Base-by-base conservation (phyloP, 345 rosid genomes). In the Garcia nutans region DNA sequence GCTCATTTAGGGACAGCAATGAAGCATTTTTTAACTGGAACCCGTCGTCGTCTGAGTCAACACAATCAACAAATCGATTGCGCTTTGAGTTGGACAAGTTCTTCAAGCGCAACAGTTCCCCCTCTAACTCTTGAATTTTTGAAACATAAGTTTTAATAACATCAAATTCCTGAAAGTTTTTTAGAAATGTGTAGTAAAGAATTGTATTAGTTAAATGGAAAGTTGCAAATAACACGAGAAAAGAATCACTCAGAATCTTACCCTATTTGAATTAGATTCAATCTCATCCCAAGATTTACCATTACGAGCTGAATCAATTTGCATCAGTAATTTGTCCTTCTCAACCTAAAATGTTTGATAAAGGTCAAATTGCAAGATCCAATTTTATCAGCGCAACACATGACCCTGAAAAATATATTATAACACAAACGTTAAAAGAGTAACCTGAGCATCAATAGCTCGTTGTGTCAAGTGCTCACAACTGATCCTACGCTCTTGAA, bases 221-320 rank as follows among this genome's bases (percentile, higher is more conserved):
- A 41, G 6, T 41, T 42, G 70, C 70, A 65, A 42, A 47, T 67
- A 75, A 58, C 54, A 71, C 45, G 54, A 74, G 42, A 24, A 10
- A 33, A 62, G 17, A 19, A 37, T 42, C 58, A 45, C 65, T 37
- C 41, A 15, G n/a, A 67, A 10, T 41, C 82, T 24, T 6, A 92
- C 98, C 96, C 86, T 85, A 82, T 81, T 80, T 78, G 82, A 54
- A 72, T 78, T 74, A 45, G 86, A 78, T 50, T 90, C 97, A 80
- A 89, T 88, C 79, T 96, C 99, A 73, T 96, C 97, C 94, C 94
- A 90, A 58, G 97, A 78, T 88, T 88, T 90, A 70, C 99, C 96
- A 71, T 84, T 87, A 66, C 97, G 91, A 76, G 84, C 88, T 66
- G 91, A 84, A 83, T 96, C 97, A 74, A 96, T 85, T 84, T 83